Evolutionary conservation across 805 yeast genomes (phyloP).

Genomic region (Kluyveromyces lactis): DNA sequence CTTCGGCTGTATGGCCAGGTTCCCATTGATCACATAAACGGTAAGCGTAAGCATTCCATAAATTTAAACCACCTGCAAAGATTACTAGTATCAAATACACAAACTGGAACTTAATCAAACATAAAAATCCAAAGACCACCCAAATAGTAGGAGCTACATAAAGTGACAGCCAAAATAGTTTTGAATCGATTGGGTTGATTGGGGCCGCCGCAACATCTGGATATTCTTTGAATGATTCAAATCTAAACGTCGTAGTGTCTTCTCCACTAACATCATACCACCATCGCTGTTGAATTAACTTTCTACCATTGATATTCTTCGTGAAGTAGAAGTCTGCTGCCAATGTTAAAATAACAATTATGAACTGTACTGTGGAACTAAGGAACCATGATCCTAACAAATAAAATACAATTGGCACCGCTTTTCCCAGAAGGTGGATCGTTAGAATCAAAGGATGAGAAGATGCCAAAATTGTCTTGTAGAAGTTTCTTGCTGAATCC

Average conservation of each 20-base stretch:
- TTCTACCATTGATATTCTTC: slow-evolving; percentile 83
- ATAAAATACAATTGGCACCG: slow-evolving; percentile 26
- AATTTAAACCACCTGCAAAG: slow-evolving; percentile 63
- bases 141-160: slow-evolving; percentile 73
- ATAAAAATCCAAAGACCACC: slow-evolving; percentile 66
- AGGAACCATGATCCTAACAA: slow-evolving; percentile 25
- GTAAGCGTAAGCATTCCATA: slow-evolving; percentile 83
- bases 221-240: slow-evolving; percentile 30
- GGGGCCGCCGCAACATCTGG: slow-evolving; percentile 34
- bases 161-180: slow-evolving; percentile 74
- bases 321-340: slow-evolving; percentile 93
- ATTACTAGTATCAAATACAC: slow-evolving; percentile 52
- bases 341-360: slow-evolving; percentile 61
- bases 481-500: slow-evolving; percentile 26
- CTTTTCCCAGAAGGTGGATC: slow-evolving; percentile 25
- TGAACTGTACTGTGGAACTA: slow-evolving; percentile 47
- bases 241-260: slow-evolving; percentile 21
- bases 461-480: slow-evolving; percentile 28
- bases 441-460: slow-evolving; percentile 28
- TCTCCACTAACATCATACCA: slow-evolving; percentile 70
- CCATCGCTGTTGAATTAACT: slow-evolving; percentile 90
- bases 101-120: slow-evolving; percentile 70
- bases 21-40: slow-evolving; percentile 90
- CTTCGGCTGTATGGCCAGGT: slow-evolving; percentile 11
- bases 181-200: slow-evolving; percentile 87